Base-by-base conservation (phyloP, 1,284 basidiomycete genomes). In the Naganishia albida region DNA sequence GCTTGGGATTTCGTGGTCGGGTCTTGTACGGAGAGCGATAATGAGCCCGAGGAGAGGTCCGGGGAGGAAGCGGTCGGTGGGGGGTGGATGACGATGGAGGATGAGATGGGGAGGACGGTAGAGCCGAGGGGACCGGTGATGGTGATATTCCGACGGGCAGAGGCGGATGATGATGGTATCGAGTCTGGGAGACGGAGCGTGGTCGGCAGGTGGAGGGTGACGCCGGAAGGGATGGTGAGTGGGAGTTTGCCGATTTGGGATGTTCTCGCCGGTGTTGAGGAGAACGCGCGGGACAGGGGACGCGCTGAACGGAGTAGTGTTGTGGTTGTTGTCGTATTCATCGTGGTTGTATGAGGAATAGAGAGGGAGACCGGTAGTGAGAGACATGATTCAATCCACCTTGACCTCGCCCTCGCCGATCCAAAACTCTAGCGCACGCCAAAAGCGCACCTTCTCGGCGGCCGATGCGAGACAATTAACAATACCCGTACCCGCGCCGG, bases 181-280 rank as follows among this genome's bases (percentile, higher is more conserved):
- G 67, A 60, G 0, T 74, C 69, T n/a, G 74, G 69, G 54, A 75
- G 72, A 18, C 74, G 74, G 34, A 51, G 55, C 25, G 28, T 13
- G 25, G 64, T 59, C 6, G 74, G 71, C 23, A 71, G 84, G 20
- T 81, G 77, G 73, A 93, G 81, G 62, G 84, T 68, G 72, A 94
- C 87, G 70, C 83, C 81, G 10, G 83, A 73, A 7, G 92, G 91
- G 70, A 89, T 80, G 68, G 82, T 80, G 64, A 96, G 88, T 56
- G 91, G 90, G 64, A 85, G 82, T 71, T 88, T 87, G 66, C 92
- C 93, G 68, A 95, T 88, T 79, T 94, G 89, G 3, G 80, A 81
- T 12, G 49, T 25, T 10, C 67, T 12, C 4, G 62, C 1, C 1
- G 72, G 39, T 30, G 74, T 68, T 8, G 76, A 56, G 65, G 73